Base-by-base conservation (phyloP, 257 asterid genomes). In the Petunia secreta region DNA sequence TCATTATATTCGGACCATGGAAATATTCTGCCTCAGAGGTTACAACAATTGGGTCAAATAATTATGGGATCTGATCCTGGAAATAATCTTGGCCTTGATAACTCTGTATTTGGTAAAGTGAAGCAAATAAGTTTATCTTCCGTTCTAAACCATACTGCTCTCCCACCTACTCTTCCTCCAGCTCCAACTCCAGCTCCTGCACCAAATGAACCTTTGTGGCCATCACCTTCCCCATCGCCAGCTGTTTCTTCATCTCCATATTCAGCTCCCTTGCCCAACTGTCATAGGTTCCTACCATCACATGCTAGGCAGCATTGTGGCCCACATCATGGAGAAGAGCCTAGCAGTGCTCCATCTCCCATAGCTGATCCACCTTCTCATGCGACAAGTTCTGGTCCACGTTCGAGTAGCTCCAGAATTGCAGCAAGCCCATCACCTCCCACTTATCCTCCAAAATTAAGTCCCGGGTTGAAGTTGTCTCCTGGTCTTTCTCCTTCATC, bases 51-150 rank as follows among this genome's bases (percentile, higher is more conserved):
- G 84, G 97, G 93, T 79, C 86, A 86, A 82, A 86, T 71, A 78
- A 88, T 94, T 75, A 83, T 85, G 36, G 84, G 90, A 9, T 86
- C 94, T 54, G 85, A 84, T 39, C 80, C 95, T 60, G 63, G 71
- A 46, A 90, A 84, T 64, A 94, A 92, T 89, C 97, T 94, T 65
- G 98, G 98, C 81, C 94, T 94, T 44, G 87, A 94, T 85, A 87
- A 87, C 85, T 79, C 91, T 74, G 86, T 89, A 64, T 94, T 92
- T 83, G 98, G 98, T 58, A 87, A 89, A 82, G 98, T 92, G 76
- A 92, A 91, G 87, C 94, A 89, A 85, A 85, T 94, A 59, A 84
- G 90, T 66, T 80, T 94, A 63, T 91, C 98, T 57, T 89, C 97
- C 69, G 86, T 78, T 83, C 88, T 91, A 58, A 87, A 86, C 79